These are phyloP conservation scores for Amborella trichopoda DNA, from an alignment of 164 flowering plant genomes.

Conservation along the genomic window DNA sequence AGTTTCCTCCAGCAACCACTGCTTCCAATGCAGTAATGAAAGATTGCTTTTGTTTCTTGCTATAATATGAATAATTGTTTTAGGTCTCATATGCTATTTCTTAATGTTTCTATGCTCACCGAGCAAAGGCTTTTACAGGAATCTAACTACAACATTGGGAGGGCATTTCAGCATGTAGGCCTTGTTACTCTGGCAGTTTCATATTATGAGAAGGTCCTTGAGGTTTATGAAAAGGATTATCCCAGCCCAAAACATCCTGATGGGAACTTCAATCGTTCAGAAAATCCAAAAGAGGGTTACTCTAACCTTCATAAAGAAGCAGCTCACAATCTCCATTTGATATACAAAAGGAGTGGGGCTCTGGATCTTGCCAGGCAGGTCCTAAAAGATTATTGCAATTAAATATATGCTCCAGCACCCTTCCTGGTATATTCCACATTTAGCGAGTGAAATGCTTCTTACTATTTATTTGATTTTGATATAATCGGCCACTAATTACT, in stretches of 20 bases:
- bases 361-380: conserved; percentile 89
- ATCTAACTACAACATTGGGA: conserved; percentile 68
- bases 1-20: too few relatives aligned
- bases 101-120: too few relatives aligned
- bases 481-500: too few relatives aligned
- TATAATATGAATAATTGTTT: too few relatives aligned
- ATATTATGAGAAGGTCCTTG: conserved; percentile 79
- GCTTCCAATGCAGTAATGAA: too few relatives aligned
- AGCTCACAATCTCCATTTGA: conserved; percentile 84
- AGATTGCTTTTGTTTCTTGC: too few relatives aligned
- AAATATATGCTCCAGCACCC: too few relatives aligned
- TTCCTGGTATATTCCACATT: too few relatives aligned
- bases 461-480: too few relatives aligned
- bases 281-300: conserved; percentile 34
- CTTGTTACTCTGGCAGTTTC: conserved; percentile 58
- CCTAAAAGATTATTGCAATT: conserved; percentile 66
- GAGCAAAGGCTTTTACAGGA: conserved; percentile 73
- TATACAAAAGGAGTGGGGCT: conserved; percentile 79
- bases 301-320: conserved; percentile 83
- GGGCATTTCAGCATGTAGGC: conserved; percentile 92
- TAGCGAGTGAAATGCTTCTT: too few relatives aligned
- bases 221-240: conserved; percentile 37
- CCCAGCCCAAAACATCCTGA: conserved; percentile 58
- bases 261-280: conserved; percentile 23
- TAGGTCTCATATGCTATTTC: too few relatives aligned